phyloP scores from a whole-genome alignment of 177 flowering plant species.

The Vitis hybrid region DNA sequence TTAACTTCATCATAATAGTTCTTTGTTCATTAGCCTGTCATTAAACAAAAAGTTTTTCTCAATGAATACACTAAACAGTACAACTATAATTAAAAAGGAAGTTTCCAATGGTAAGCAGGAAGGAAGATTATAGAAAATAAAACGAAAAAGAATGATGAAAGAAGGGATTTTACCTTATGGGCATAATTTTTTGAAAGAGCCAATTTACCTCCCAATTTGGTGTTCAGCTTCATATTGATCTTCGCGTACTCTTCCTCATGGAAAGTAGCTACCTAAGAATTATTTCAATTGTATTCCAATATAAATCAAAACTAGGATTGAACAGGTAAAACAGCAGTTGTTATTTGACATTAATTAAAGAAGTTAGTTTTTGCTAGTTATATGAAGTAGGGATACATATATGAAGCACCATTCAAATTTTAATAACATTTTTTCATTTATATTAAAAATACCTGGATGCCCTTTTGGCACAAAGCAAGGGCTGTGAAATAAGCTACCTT shows the following conservation, averaged over 20 bases:
- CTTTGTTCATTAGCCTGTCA: too few species aligned
- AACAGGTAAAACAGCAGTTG: background rate
- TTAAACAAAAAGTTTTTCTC: too few species aligned
- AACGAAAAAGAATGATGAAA: too few species aligned
- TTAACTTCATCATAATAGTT: too few species aligned
- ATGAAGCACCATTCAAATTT: background rate
- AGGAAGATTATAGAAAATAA: too few species aligned
- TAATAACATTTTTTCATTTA: background rate
- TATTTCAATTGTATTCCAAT: too few species aligned
- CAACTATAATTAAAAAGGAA: too few species aligned
- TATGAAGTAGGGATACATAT: too few species aligned
- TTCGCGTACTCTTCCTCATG: slow-evolving; percentile 16
- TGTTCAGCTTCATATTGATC: slow-evolving; percentile 7
- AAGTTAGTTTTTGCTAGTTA: too few species aligned
- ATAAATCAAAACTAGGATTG: background rate
- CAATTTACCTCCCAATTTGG: background rate
- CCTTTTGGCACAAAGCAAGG: slow-evolving; percentile 40
- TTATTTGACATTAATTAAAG: too few species aligned
- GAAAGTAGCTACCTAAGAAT: slow-evolving; percentile 15
- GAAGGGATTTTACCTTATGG: slow-evolving; percentile 16
- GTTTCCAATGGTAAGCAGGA: fast-evolving
- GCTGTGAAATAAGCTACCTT: slow-evolving; percentile 47
- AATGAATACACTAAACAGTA: too few species aligned
- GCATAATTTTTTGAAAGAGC: slow-evolving; percentile 14
- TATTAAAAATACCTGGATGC: slow-evolving; percentile 41